Conservation (phyloP, 164 flowering plant genomes). For the Nymphaea colorata region DNA sequence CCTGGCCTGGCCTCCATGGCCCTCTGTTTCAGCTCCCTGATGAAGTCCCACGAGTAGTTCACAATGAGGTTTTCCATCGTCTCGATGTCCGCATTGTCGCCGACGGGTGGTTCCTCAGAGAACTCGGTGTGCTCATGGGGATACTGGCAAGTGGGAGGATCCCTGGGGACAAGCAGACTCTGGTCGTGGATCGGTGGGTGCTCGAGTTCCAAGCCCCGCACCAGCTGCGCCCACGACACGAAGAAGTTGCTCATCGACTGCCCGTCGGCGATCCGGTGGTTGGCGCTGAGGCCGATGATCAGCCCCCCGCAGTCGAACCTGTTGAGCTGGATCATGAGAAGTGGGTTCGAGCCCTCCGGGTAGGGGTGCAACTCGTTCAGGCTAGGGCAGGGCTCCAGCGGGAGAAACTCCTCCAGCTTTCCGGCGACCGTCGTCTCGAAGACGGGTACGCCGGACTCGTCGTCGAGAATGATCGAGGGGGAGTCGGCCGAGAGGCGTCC, state of each 20-base stretch:
- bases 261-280: constrained; percentile 16
- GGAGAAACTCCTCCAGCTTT: constrained; percentile 8
- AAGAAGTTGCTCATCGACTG: constrained; percentile 19
- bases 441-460: constrained; percentile 10
- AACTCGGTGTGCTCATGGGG: constrained; percentile 13
- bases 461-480: constrained; percentile 1
- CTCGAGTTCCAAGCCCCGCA: constrained; percentile 3
- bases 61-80: constrained; percentile 5
- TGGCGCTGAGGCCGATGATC: constrained; percentile 10
- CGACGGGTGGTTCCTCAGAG: neutral
- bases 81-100: neutral
- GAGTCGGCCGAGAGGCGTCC: constrained; percentile 8
- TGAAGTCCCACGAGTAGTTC: constrained; percentile 8
- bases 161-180: constrained; percentile 6
- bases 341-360: constrained; percentile 7
- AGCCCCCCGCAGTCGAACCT: constrained; percentile 14
- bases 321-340: constrained; percentile 14
- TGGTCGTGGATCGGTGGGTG: constrained; percentile 11
- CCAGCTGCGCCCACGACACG: constrained; percentile 12
- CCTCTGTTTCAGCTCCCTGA: constrained; percentile 9
- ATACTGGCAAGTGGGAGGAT: constrained; percentile 9
- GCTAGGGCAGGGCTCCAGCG: constrained; percentile 8
- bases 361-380: constrained; percentile 9
- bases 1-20: neutral
- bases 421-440: constrained; percentile 9